phyloP scores from a whole-genome alignment of 2,329 filamentous ascomycete species.

The Fusarium clavum region DNA sequence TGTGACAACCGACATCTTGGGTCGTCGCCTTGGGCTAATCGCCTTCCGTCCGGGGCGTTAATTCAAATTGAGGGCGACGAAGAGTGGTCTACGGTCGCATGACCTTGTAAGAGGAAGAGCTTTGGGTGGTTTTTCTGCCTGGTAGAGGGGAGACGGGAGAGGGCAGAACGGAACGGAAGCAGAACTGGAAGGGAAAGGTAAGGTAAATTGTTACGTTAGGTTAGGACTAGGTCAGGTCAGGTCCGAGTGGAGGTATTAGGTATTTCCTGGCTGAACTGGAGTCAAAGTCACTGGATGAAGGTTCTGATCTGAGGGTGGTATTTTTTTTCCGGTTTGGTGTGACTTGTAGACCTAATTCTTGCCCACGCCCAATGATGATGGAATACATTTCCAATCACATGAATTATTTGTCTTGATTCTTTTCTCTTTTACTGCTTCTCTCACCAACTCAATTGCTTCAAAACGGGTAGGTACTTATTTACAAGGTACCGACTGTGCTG shows the following conservation, averaged over 20 bases:
- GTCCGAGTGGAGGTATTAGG: background rate
- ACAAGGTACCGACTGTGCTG: background rate
- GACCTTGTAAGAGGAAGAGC: constrained; percentile 50
- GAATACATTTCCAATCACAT: constrained; percentile 4
- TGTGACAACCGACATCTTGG: constrained; percentile 71
- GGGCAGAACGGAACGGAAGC: constrained; percentile 9
- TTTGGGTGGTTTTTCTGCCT: constrained; percentile 27
- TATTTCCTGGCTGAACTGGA: background rate
- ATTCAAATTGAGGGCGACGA: constrained; percentile 51
- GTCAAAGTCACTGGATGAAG: background rate
- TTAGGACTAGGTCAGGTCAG: constrained; percentile 24
- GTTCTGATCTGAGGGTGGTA: background rate
- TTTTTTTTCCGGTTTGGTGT: constrained; percentile 40
- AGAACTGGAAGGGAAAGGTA: constrained; percentile 3
- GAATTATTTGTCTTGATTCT: background rate
- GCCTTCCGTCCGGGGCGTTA: constrained; percentile 57
- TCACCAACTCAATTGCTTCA: background rate
- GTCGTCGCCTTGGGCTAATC: constrained; percentile 60
- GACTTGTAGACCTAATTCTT: constrained; percentile 34
- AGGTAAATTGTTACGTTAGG: constrained; percentile 12
- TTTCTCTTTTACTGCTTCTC: background rate
- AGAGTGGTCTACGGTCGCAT: constrained; percentile 54
- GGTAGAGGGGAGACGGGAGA: constrained; percentile 5
- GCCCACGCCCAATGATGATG: constrained; percentile 30
- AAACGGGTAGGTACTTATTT: background rate